Evolutionary conservation across 2,329 filamentous ascomycete species (phyloP).

Genomic region (Chrysoporthe cubensis): DNA sequence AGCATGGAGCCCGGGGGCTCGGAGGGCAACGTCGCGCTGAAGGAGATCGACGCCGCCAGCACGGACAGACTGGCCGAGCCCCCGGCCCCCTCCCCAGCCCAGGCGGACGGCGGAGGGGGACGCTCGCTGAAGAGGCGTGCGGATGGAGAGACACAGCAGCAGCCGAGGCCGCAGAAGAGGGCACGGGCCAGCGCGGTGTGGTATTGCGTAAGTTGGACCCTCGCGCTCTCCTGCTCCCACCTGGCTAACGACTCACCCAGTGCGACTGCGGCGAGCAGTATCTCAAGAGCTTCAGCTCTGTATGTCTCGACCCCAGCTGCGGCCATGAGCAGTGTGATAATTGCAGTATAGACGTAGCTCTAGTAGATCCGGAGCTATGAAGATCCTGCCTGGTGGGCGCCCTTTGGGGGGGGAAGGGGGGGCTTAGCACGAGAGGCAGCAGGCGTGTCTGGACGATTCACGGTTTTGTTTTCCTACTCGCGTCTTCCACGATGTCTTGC

Average conservation of each 20-base stretch:
- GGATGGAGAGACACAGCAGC: conserved; percentile 6
- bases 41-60: conserved; percentile 19
- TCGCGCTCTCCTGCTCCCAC: not conserved
- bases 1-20: conserved; percentile 38
- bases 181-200: conserved; percentile 16
- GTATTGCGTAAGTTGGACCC: conserved; percentile 24
- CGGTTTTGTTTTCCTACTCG: not conserved
- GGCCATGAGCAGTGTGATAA: conserved; percentile 20
- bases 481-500: not conserved
- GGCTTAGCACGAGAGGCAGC: not conserved
- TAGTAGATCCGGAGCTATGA: conserved; percentile 9
- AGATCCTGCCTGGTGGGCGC: not conserved
- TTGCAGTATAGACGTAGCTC: conserved; percentile 12
- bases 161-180: conserved; percentile 11
- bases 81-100: not conserved
- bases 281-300: conserved; percentile 19
- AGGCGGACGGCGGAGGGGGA: not conserved
- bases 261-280: conserved; percentile 22
- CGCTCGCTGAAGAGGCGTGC: conserved; percentile 12
- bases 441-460: not conserved
- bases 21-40: conserved; percentile 13
- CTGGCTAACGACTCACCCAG: conserved; percentile 18
- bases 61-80: conserved; percentile 18
- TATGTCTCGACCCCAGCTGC: conserved; percentile 19
- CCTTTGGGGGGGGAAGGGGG: too few relatives aligned